Evolutionary conservation across 768 basidiomycete genomes (phyloP).

Genomic region (Termitomyces sp.): DNA sequence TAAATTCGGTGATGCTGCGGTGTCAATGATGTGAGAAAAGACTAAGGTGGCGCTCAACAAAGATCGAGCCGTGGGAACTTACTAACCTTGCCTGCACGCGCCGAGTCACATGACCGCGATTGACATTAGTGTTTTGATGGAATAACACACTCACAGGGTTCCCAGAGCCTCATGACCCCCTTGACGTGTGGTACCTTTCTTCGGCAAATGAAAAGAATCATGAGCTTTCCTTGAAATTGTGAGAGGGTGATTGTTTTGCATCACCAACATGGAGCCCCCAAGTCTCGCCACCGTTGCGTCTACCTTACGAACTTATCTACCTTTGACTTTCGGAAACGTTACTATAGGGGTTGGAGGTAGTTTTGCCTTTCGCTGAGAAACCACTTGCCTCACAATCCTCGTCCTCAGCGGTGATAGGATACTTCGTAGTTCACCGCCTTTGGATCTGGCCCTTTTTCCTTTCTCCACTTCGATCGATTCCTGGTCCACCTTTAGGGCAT

Average conservation of each 20-base stretch:
- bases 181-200: background rate
- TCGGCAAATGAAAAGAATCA: background rate
- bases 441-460: constrained; percentile 25
- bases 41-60: constrained; percentile 30
- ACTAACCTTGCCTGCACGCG: constrained; percentile 20
- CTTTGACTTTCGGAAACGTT: background rate
- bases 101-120: constrained; percentile 36
- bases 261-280: background rate
- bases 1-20: constrained; percentile 10
- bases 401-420: constrained; percentile 10
- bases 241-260: background rate
- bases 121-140: background rate
- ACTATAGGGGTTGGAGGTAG: background rate
- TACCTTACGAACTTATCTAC: background rate
- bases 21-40: constrained; percentile 9
- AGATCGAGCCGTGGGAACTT: constrained; percentile 34
- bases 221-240: background rate
- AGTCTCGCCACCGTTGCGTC: background rate
- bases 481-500: constrained; percentile 23
- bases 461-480: constrained; percentile 24
- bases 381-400: no score
- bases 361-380: background rate
- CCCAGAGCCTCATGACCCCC: background rate
- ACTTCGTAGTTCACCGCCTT: constrained; percentile 18
- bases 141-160: background rate